These are phyloP conservation scores for Borealophlyctis nickersoniae DNA, from an alignment of 192 early-diverging fungal species.

Conservation along the genomic window DNA sequence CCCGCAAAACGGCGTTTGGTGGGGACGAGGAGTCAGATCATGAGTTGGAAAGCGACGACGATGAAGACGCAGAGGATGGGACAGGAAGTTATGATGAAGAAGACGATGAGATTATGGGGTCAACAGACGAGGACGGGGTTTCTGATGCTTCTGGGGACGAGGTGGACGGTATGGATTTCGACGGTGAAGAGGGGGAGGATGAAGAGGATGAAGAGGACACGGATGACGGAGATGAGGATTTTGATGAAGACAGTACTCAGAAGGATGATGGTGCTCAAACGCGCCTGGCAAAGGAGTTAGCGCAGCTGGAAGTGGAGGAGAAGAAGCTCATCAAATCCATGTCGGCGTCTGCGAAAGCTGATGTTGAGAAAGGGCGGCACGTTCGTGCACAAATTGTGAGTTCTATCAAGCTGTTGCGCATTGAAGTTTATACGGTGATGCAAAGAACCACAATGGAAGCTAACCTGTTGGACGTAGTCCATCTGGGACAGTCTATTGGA, in stretches of 20 bases:
- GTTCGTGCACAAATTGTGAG: conserved; percentile 84
- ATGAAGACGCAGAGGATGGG: conserved; percentile 24
- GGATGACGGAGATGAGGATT: conserved; percentile 18
- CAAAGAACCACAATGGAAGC: no score
- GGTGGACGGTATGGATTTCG: conserved; percentile 32
- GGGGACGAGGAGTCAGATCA: conserved; percentile 10
- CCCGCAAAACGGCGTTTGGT: conserved; percentile 23
- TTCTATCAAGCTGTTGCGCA: neutral
- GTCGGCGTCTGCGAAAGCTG: conserved; percentile 68
- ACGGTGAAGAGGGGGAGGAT: conserved; percentile 17
- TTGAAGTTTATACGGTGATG: no score
- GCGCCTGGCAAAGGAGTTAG: conserved; percentile 52
- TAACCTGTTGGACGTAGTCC: conserved; percentile 36
- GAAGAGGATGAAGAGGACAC: conserved; percentile 35
- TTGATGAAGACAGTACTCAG: conserved; percentile 29
- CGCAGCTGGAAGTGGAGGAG: conserved; percentile 77
- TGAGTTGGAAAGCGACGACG: conserved; percentile 11
- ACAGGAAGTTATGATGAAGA: conserved; percentile 30
- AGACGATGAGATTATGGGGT: conserved; percentile 27
- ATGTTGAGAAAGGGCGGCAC: conserved; percentile 89
- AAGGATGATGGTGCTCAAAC: conserved; percentile 10
- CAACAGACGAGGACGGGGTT: conserved; percentile 36
- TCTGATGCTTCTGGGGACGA: conserved; percentile 43
- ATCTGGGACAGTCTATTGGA: conserved; percentile 84
- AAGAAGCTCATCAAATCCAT: conserved; percentile 76